These are phyloP conservation scores for Corymbia maculata DNA, from an alignment of 345 rosid genomes.

Conservation along the genomic window DNA sequence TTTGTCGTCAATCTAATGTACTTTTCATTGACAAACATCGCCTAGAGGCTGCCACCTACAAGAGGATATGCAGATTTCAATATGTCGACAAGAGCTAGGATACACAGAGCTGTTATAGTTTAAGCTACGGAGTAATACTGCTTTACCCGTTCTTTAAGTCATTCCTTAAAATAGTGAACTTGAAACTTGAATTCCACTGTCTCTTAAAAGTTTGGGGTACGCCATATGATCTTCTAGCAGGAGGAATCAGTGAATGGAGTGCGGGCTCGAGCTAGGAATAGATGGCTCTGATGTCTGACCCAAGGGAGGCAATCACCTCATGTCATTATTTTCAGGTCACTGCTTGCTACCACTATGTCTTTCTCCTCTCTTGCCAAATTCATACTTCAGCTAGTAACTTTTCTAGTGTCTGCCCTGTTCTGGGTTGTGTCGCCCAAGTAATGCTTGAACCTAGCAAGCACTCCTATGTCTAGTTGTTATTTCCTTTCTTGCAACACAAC, in stretches of 20 bases:
- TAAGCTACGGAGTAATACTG: neutral
- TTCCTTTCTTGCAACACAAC: neutral
- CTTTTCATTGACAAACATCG: neutral
- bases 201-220: neutral
- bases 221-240: neutral
- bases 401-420: neutral
- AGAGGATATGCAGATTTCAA: neutral
- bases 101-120: neutral
- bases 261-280: neutral
- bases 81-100: neutral
- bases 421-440: neutral
- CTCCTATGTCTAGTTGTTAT: neutral
- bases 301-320: neutral
- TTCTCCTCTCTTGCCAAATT: neutral
- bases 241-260: neutral
- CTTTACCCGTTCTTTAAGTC: neutral
- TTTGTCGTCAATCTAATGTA: neutral
- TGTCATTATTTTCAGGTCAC: neutral
- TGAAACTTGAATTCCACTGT: neutral
- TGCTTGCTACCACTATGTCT: neutral
- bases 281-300: neutral
- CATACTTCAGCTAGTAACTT: neutral
- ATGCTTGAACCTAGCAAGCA: neutral
- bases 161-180: neutral
- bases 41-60: neutral